These are phyloP conservation scores for Morella rubra DNA, from an alignment of 306 rosid species.

Conservation along the genomic window DNA sequence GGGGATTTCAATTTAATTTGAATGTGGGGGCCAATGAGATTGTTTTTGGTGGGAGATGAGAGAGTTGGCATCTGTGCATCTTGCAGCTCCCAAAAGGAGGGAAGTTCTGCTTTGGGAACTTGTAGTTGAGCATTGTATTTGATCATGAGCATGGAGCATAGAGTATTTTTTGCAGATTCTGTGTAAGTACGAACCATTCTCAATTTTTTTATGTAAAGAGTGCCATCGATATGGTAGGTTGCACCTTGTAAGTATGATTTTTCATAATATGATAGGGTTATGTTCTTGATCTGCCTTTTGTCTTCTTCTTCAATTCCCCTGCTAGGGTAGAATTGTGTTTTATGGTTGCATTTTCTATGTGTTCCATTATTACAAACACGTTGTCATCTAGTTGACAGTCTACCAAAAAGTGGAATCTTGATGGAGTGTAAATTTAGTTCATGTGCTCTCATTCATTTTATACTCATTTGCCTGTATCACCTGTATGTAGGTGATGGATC, in stretches of 20 bases:
- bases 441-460: not conserved
- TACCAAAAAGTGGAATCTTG: not conserved
- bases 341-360: not conserved
- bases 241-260: not conserved
- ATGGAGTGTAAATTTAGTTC: not conserved
- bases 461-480: slow-evolving; percentile 21
- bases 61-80: not conserved
- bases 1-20: not conserved
- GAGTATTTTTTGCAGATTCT: not conserved
- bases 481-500: slow-evolving; percentile 78
- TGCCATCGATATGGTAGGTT: not conserved
- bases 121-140: not conserved
- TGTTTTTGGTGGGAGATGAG: not conserved
- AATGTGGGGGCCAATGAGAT: too few relatives aligned
- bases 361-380: not conserved
- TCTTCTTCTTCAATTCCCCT: not conserved
- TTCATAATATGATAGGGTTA: not conserved
- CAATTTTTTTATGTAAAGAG: too few relatives aligned
- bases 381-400: not conserved
- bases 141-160: not conserved
- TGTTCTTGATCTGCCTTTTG: not conserved
- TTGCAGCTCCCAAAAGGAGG: not conserved
- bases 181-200: not conserved
- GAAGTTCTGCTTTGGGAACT: not conserved
- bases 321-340: not conserved